Percentiles rank a stretch among this genome's conserved stretches.
These are phyloP conservation scores for Bruguiera hainesii DNA, from an alignment of 441 rosid species.

Conservation along the genomic window DNA sequence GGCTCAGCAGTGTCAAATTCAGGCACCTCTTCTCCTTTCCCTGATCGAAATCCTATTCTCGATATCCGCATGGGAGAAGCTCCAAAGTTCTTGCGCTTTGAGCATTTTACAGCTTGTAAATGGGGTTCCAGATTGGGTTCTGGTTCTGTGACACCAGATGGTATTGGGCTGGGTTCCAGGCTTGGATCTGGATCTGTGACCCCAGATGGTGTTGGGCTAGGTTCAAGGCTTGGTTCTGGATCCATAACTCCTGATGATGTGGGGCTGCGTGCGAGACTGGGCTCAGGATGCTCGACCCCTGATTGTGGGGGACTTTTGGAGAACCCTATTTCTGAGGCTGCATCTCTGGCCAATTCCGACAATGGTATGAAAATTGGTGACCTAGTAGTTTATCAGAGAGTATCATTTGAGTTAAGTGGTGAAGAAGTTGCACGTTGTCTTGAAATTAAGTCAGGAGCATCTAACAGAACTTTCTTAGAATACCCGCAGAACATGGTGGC, in stretches of 20 bases:
- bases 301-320: conserved; percentile 42
- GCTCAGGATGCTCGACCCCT: conserved; percentile 66
- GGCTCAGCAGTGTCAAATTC: conserved; percentile 84
- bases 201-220: conserved; percentile 36
- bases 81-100: conserved; percentile 69
- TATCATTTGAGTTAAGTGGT: conserved; percentile 88
- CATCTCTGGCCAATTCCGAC: conserved; percentile 47
- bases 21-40: conserved; percentile 93
- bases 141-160: conserved; percentile 69
- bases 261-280: conserved; percentile 41
- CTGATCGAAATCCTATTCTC: conserved; percentile 54
- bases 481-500: conserved; percentile 35
- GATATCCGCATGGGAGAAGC: conserved; percentile 64
- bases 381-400: conserved; percentile 62
- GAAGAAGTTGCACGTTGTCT: conserved; percentile 95
- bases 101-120: conserved; percentile 63
- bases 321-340: conserved; percentile 47
- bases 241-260: conserved; percentile 53
- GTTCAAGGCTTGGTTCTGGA: conserved; percentile 68
- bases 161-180: conserved; percentile 53
- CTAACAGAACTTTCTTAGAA: conserved; percentile 41
- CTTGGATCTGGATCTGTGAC: conserved; percentile 51
- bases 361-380: conserved; percentile 48
- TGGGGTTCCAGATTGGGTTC: conserved; percentile 93
- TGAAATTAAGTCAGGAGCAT: conserved; percentile 48